Percentiles rank a stretch among this genome's conserved stretches.
These are phyloP conservation scores for Cyclotella distinguenda DNA, from an alignment of 108 stramenopile species.

Conservation along the genomic window DNA sequence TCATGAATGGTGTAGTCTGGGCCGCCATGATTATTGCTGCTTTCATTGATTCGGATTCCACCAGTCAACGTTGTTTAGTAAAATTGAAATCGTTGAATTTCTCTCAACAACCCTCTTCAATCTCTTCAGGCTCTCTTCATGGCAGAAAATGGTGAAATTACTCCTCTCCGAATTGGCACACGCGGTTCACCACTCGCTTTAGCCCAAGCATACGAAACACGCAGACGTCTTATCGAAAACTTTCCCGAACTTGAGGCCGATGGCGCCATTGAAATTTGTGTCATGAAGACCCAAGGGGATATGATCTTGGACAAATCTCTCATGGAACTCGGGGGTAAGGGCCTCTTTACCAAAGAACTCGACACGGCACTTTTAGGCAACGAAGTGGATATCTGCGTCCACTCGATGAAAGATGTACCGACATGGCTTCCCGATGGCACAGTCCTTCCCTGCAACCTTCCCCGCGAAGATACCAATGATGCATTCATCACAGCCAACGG, in stretches of 20 bases:
- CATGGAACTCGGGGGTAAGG: constrained; percentile 99
- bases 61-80: no score
- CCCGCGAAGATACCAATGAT: constrained; percentile 98
- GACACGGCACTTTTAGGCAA: constrained; percentile 94
- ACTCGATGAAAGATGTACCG: constrained; percentile 99
- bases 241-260: constrained; percentile 94
- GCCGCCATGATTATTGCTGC: no score
- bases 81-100: no score
- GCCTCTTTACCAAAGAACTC: constrained; percentile 99
- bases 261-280: constrained; percentile 96
- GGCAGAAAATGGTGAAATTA: constrained; percentile 64
- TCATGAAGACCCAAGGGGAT: constrained; percentile 98
- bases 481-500: constrained; percentile 88
- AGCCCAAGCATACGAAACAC: constrained; percentile 98
- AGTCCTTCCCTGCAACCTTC: constrained; percentile 95
- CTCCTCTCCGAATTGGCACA: constrained; percentile 94
- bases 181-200: constrained; percentile 97
- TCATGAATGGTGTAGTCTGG: no score
- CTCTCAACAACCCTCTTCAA: no score
- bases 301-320: constrained; percentile 99
- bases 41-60: no score
- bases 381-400: constrained; percentile 99
- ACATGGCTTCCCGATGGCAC: constrained; percentile 98
- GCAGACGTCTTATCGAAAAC: constrained; percentile 79
- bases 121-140: constrained; percentile 70